These are phyloP conservation scores for Aurinia saxatilis DNA, from an alignment of 345 rosid species.

Conservation along the genomic window DNA sequence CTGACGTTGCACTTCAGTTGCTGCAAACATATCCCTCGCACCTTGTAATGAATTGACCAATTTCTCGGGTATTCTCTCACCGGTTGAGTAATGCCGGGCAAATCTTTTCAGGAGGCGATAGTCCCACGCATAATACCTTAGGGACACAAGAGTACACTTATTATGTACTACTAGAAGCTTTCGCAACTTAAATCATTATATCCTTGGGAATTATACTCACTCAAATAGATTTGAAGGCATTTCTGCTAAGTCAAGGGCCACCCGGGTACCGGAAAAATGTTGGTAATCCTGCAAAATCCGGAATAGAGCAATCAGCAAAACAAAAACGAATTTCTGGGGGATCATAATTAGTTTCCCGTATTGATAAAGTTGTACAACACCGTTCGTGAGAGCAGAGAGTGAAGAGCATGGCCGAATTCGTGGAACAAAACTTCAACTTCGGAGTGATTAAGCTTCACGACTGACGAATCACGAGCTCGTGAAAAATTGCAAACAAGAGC, in stretches of 20 bases:
- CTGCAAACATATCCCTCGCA: slow-evolving; percentile 89
- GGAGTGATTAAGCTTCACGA: slow-evolving; percentile 68
- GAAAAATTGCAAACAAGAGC: slow-evolving; percentile 91
- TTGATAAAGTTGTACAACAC: slow-evolving; percentile 32
- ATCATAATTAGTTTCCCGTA: not conserved
- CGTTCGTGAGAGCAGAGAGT: slow-evolving; percentile 89
- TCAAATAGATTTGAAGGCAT: slow-evolving; percentile 90
- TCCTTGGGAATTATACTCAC: slow-evolving; percentile 48
- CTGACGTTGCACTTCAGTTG: slow-evolving; percentile 96
- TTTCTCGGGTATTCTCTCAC: slow-evolving; percentile 78
- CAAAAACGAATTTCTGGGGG: not conserved
- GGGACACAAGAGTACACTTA: slow-evolving; percentile 12
- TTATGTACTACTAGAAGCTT: not conserved
- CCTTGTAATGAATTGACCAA: slow-evolving; percentile 73
- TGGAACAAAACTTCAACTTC: slow-evolving; percentile 94
- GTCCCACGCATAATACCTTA: slow-evolving; percentile 86
- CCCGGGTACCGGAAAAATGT: slow-evolving; percentile 93
- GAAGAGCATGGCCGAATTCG: slow-evolving; percentile 97
- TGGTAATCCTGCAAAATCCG: slow-evolving; percentile 67
- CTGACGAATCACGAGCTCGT: slow-evolving; percentile 40
- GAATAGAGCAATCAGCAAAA: slow-evolving; percentile 4
- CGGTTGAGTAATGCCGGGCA: slow-evolving; percentile 79
- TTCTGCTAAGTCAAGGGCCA: slow-evolving; percentile 91
- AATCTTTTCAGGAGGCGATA: slow-evolving; percentile 73
- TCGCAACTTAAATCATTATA: not conserved